These are phyloP conservation scores for Delphinella strobiligena DNA, from an alignment of 2,329 filamentous ascomycete species.

Conservation along the genomic window DNA sequence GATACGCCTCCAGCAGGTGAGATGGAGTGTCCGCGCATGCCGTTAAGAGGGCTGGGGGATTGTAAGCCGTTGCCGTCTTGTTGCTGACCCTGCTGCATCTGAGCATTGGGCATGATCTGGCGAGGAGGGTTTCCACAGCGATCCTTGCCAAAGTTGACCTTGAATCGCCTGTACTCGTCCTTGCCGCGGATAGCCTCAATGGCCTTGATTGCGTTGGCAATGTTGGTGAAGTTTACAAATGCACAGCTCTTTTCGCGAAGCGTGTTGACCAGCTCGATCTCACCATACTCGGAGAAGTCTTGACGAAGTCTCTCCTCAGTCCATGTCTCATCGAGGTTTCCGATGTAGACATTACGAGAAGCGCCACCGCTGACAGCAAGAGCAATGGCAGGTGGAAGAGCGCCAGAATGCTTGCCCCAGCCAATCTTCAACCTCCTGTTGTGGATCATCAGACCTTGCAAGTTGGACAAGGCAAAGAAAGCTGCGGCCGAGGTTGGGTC, in stretches of 20 bases:
- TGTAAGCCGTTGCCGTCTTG: conserved; percentile 42
- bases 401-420: conserved; percentile 98
- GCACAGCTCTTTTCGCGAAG: conserved; percentile 97
- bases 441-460: conserved; percentile 98
- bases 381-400: conserved; percentile 87
- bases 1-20: conserved; percentile 46
- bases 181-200: conserved; percentile 91
- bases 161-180: conserved; percentile 96
- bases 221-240: conserved; percentile 99
- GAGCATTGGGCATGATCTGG: conserved; percentile 51
- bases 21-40: conserved; percentile 45
- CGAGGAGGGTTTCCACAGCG: conserved; percentile 92
- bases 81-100: conserved; percentile 47
- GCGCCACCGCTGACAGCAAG: conserved; percentile 92
- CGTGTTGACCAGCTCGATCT: conserved; percentile 95
- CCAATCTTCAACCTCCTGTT: conserved; percentile 96
- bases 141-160: conserved; percentile 99
- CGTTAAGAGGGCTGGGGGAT: conserved; percentile 46
- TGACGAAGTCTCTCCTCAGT: conserved; percentile 89
- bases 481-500: conserved; percentile 95
- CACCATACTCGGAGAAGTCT: conserved; percentile 93
- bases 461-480: conserved; percentile 93
- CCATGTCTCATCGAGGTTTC: conserved; percentile 95
- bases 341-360: conserved; percentile 96
- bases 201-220: conserved; percentile 98